Evolutionary conservation across 495 filamentous ascomycete species (phyloP).

Genomic region (Penicillium coffeae): DNA sequence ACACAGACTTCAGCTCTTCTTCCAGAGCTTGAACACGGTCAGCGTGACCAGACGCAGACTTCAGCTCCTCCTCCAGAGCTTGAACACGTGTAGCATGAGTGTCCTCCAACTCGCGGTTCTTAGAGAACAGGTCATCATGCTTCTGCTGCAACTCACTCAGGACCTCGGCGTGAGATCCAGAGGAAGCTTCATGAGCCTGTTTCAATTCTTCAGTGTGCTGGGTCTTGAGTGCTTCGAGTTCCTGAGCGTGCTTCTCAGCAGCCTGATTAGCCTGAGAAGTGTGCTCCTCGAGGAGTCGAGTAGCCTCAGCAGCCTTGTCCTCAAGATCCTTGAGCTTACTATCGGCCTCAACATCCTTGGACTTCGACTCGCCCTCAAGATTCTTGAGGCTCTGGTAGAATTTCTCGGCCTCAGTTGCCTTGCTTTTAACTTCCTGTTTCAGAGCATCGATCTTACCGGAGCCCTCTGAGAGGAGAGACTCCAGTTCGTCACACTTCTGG

Average conservation of each 20-base stretch:
- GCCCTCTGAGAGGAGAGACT: conserved; percentile 35
- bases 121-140: conserved; percentile 34
- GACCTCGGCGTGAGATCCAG: conserved; percentile 29
- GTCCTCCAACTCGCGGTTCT: conserved; percentile 33
- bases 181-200: conserved; percentile 22
- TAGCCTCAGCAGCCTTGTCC: conserved; percentile 34
- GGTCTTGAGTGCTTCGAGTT: conserved; percentile 28
- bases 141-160: conserved; percentile 38
- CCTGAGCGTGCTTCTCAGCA: conserved; percentile 30
- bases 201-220: conserved; percentile 33
- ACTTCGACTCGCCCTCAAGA: conserved; percentile 32
- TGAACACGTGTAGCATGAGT: conserved; percentile 31
- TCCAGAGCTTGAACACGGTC: conserved; percentile 31
- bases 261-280: conserved; percentile 19
- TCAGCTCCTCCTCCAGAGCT: conserved; percentile 32
- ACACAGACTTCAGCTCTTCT: conserved; percentile 26
- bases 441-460: conserved; percentile 39
- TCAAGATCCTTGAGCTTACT: conserved; percentile 31
- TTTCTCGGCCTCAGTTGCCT: conserved; percentile 34
- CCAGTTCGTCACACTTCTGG: conserved; percentile 38
- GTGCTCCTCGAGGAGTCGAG: conserved; percentile 31
- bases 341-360: conserved; percentile 36
- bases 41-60: conserved; percentile 22
- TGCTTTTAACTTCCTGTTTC: conserved; percentile 37
- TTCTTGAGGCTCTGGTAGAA: conserved; percentile 35